Evolutionary conservation across 371 early-diverging fungal species (phyloP).

Genomic region (Mucor velutinosus): DNA sequence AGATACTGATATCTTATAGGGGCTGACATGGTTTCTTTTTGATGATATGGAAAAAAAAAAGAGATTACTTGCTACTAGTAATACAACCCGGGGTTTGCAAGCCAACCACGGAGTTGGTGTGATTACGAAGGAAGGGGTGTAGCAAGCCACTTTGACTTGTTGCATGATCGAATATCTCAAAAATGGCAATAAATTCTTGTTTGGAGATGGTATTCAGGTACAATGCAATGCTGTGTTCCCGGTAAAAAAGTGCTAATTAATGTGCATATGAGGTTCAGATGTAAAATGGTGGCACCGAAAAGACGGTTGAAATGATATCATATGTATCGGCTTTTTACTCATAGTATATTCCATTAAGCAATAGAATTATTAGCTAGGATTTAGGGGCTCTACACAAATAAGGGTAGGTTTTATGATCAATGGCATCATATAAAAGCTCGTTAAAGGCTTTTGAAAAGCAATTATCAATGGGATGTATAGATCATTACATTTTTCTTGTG

Average conservation of each 20-base stretch:
- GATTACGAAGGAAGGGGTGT: background rate
- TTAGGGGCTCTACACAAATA: too few species aligned
- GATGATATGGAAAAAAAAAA: background rate
- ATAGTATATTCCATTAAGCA: too few species aligned
- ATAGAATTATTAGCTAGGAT: too few species aligned
- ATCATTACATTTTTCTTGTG: too few species aligned
- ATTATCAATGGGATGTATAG: too few species aligned
- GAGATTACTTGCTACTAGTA: background rate
- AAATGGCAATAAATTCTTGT: background rate
- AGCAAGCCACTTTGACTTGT: background rate
- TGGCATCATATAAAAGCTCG: too few species aligned
- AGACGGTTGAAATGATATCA: background rate
- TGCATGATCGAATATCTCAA: background rate
- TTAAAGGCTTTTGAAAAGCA: too few species aligned
- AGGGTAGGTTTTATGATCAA: too few species aligned
- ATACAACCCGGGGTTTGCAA: background rate
- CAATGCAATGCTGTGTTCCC: background rate
- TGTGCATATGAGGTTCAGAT: background rate
- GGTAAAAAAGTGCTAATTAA: background rate
- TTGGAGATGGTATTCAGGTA: background rate
- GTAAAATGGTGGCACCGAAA: background rate
- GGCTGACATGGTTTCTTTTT: slow-evolving; percentile 25
- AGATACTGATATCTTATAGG: slow-evolving; percentile 46
- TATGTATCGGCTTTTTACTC: too few species aligned
- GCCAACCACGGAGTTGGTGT: background rate